Base-by-base conservation (phyloP, 495 filamentous ascomycete genomes). In the Neurospora sp. region DNA sequence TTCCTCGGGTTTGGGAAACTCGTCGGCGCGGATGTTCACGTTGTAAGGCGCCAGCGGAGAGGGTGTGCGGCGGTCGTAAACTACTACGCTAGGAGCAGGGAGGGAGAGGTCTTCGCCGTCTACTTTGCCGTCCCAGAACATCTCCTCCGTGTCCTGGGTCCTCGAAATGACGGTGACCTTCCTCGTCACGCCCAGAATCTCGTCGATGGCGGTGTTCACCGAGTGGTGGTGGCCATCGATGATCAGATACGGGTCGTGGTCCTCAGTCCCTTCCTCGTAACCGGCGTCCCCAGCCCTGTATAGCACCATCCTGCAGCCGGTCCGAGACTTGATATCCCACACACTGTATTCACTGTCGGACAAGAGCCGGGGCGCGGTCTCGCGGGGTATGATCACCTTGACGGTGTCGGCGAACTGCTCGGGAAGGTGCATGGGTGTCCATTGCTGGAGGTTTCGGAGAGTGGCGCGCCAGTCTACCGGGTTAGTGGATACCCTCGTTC, bases 381-480 rank as follows among this genome's bases (percentile, higher is more conserved):
- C 54, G 18, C 18, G 20, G 3, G 75, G 70, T 1, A 80, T 7
- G 40, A 72, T 37, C 54, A 81, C 72, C 44, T 74, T 80, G 69
- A 78, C 70, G 4, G 54, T 38, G 12, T 70, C 31, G 27, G 35
- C 18, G 41, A 37, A n/a, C 31, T 27, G 27, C 7, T 38, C 18
- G 10, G 69, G 35, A 10, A 70, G 69, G 41, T 59, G 20, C 12
- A n/a, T 70, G n/a, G 78, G 79, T 1, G 76, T 81, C 59, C 35
- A 72, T 3, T 73, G 48, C n/a, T 48, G 54, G 37, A 81, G 76
- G 20, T 70, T 41, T 38, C 72, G 59, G 42, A 82, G 77, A 35
- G 76, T 73, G 44, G 31, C 16, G 20, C 80, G 79, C 80, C 80
- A 82, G 73, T 82, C 79, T 46, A 70, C 39, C 3, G 42, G 74